Base-by-base conservation (phyloP, 305 asterid genomes). In the Rubia balearica region DNA sequence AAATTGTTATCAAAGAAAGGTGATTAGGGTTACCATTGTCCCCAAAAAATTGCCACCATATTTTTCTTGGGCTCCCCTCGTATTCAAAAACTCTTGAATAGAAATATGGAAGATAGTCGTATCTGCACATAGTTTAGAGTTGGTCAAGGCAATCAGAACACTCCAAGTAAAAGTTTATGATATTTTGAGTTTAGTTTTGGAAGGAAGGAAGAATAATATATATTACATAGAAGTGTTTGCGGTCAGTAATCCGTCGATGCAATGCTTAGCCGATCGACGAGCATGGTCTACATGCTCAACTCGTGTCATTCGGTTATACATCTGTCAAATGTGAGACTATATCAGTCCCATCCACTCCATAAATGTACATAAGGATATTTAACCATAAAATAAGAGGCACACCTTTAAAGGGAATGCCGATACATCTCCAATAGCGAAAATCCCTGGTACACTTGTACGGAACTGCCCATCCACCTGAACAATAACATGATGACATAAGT, bases 251-350 rank as follows among this genome's bases (percentile, higher is more conserved):
- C 92, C 85, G 62, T 89, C 81, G 70, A 90, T 84, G 74, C 98
- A 92, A 78, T 90, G 98, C 71, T 89, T 86, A 24, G 98, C 98
- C 75, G 98, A 92, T 67, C 85, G 84, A 73, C 98, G 96, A 79
- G 97, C 98, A 83, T 92, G 98, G 76, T 92, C 98, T 56, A 92
- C 98, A 57, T 92, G 98, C 82, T 90, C 98, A 65, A 92, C 98
- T 69, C 98, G 84, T 79, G 97, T 75, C 72, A 77, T 83, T 80
- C 96, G 88, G 83, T 87, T 79, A 80, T 92, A 92, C 62, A 92
- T 90, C 98, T 92, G 87, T 51, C 76, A 61, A 59, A 71, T n/a
- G 49, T 70, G 48, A 65, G 48, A 67, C 33, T 8, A 17, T 17
- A 6, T 80, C 57, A 77, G 75, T 71, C 71, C 75, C 68, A 74